A percentile compares a stretch with the other conserved stretches of the same genome.
phyloP scores from a whole-genome alignment of 306 rosid species.

The Cyamopsis tetragonoloba region DNA sequence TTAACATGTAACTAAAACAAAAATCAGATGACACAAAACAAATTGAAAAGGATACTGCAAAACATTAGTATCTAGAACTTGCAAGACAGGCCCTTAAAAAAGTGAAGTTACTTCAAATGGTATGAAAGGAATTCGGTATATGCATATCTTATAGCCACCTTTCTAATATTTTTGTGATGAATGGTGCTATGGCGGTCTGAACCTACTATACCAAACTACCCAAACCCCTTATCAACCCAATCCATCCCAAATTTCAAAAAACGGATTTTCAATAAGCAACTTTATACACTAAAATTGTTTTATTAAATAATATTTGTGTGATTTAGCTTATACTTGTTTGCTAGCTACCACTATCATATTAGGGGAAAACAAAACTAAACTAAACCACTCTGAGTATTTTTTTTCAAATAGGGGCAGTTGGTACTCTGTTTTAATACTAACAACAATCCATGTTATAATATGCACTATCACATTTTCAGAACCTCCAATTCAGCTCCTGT shows the following conservation, averaged over 20 bases:
- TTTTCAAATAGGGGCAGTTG: background rate
- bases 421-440: background rate
- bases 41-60: slow-evolving; percentile 3
- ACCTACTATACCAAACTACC: slow-evolving; percentile 10
- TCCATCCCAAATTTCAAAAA: background rate
- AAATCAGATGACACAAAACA: background rate
- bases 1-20: slow-evolving; percentile 27
- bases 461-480: slow-evolving; percentile 1
- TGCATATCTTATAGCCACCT: background rate
- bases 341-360: background rate
- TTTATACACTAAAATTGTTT: background rate
- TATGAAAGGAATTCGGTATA: background rate
- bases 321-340: background rate
- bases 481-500: slow-evolving; percentile 11
- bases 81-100: slow-evolving; percentile 8
- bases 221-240: background rate
- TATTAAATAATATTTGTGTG: background rate
- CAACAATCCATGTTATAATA: background rate
- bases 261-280: background rate
- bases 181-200: background rate
- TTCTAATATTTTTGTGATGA: background rate
- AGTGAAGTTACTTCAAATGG: background rate
- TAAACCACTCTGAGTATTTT: background rate
- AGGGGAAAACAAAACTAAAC: background rate
- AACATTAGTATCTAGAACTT: background rate